Conservation (phyloP, 2,329 filamentous ascomycete genomes). For the Fusarium drepaniforme region DNA sequence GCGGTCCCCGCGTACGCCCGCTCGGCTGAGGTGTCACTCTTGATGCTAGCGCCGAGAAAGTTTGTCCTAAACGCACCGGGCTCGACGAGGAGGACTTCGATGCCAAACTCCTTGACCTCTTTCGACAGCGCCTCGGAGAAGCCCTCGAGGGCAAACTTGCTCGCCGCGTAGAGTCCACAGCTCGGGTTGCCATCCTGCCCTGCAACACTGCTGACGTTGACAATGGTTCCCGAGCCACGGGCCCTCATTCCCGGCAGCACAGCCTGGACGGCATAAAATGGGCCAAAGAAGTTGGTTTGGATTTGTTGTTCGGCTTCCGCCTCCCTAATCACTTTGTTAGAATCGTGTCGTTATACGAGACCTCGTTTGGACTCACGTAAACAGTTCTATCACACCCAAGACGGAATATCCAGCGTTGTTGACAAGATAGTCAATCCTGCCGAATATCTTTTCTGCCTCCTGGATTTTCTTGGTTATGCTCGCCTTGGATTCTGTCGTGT, state of each 20-base stretch:
- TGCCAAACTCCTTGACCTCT: constrained; percentile 58
- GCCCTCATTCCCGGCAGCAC: constrained; percentile 61
- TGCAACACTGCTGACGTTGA: constrained; percentile 61
- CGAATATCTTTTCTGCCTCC: constrained; percentile 42
- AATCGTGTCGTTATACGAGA: background rate
- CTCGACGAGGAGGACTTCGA: constrained; percentile 59
- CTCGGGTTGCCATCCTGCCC: constrained; percentile 54
- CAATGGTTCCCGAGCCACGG: constrained; percentile 55
- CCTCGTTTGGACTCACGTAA: constrained; percentile 37
- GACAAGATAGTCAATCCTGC: constrained; percentile 61
- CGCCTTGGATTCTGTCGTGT: constrained; percentile 42
- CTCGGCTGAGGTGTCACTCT: constrained; percentile 33
- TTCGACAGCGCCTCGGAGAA: constrained; percentile 56
- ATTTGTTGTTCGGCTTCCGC: constrained; percentile 57
- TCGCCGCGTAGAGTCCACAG: constrained; percentile 58
- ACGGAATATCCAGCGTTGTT: constrained; percentile 62
- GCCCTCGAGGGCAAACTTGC: constrained; percentile 58
- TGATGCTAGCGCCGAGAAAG: constrained; percentile 50
- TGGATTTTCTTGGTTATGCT: constrained; percentile 40
- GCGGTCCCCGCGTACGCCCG: constrained; percentile 47
- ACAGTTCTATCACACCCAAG: constrained; percentile 37
- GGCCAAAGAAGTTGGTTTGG: constrained; percentile 63
- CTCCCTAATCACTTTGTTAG: constrained; percentile 41
- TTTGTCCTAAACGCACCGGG: constrained; percentile 64
- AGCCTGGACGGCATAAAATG: constrained; percentile 60